Conservation (phyloP, 345 rosid genomes). For the Syzygium aqueum region DNA sequence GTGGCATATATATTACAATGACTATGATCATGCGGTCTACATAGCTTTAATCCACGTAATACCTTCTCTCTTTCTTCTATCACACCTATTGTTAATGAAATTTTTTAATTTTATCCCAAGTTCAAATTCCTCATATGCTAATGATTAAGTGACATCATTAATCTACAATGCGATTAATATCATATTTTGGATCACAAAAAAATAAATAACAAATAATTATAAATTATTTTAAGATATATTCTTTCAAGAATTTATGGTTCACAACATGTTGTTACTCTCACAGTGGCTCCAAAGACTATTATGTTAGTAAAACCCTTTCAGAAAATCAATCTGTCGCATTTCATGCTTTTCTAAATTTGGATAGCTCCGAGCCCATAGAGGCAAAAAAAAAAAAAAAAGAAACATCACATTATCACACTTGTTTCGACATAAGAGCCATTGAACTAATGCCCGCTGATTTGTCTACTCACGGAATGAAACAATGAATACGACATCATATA, state of each 20-base stretch:
- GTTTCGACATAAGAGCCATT: not conserved
- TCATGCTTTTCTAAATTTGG: not conserved
- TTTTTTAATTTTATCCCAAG: not conserved
- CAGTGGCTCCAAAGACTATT: no score
- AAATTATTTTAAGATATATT: no score
- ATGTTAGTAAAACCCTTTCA: not conserved
- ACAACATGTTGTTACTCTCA: no score
- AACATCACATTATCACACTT: not conserved
- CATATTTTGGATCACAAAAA: no score
- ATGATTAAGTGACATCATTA: no score
- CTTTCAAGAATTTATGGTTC: no score
- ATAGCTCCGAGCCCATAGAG: not conserved
- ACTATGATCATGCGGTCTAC: not conserved
- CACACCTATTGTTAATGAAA: not conserved
- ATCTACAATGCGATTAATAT: no score
- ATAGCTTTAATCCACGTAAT: not conserved
- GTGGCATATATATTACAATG: not conserved
- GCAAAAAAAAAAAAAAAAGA: not conserved
- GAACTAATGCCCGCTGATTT: not conserved
- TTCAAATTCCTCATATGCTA: not conserved
- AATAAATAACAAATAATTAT: no score
- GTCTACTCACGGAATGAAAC: not conserved
- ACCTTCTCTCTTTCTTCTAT: not conserved
- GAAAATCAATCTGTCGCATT: not conserved
- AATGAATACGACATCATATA: not conserved